Base-by-base conservation (phyloP, 371 early-diverging fungal genomes). In the Mortierella polycephala region DNA sequence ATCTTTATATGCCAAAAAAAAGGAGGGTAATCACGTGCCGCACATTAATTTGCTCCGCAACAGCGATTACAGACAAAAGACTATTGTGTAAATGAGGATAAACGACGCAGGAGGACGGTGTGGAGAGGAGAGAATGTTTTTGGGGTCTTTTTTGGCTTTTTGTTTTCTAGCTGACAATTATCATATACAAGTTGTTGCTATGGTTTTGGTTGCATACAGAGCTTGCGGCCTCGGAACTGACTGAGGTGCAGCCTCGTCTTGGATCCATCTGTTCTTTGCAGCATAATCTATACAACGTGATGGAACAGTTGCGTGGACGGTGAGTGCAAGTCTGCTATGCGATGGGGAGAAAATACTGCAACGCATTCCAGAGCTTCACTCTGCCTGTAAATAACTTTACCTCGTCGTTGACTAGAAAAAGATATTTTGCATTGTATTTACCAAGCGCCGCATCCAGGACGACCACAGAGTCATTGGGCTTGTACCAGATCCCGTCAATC, bases 401-500 rank as follows among this genome's bases (percentile, higher is more conserved):
- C 80, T 73, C 73, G 37, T 79, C 80, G 30, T 59, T 65, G 14
- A 60, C 55, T 11, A 73, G 49, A 45, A 41, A 63, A 10, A 79
- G 45, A 16, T 79, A 79, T 56, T 79, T 79, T 13, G 80, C 80
- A 45, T 66, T 69, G 63, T 79, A 79, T 54, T 69, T 72, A 18
- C 80, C 80, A 16, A 73, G 69, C 1, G 62, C 49, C 7, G 80
- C 80, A 60, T 79, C 80, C 45, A 79, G 46, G 8, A 79, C 80
- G 1, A 79, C 73, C 1, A 79, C 80, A 42, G 69, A 40, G 23
- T 79, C 80, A 21, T 62, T 64, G 30, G 73, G 70, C 18, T 69
- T 69, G 51, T 73, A 79, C 80, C 80, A 79, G 18, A 79, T 79
- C 6, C 73, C 73, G 23, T 79, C 80, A 20, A 79, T 73, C 69